Percentiles rank a stretch among this genome's conserved stretches.
Conservation (phyloP, 2,329 filamentous ascomycete genomes). For the Fusarium pilosicola region DNA sequence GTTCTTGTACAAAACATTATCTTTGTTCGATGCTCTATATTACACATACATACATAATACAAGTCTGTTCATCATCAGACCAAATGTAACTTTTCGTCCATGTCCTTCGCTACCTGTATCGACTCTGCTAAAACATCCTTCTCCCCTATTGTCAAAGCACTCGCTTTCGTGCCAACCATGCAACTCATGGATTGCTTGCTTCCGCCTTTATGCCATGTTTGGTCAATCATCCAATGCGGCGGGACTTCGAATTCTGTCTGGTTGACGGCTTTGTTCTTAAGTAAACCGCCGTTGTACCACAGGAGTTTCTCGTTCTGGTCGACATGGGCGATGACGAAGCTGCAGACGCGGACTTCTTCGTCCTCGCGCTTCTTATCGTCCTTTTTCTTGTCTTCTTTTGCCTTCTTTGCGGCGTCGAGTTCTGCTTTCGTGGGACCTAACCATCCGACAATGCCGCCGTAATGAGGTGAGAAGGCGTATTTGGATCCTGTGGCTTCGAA, state of each 20-base stretch:
- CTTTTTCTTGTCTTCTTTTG: not conserved
- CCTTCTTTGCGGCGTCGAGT: not conserved
- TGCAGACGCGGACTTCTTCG: slow-evolving; percentile 48
- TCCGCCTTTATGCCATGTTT: slow-evolving; percentile 49
- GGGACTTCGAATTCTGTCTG: slow-evolving; percentile 49
- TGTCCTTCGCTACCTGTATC: slow-evolving; percentile 21
- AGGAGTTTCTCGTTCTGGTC: slow-evolving; percentile 51
- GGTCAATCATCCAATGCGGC: slow-evolving; percentile 54
- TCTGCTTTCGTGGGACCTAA: not conserved
- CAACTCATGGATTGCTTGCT: slow-evolving; percentile 51
- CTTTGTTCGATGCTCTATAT: not conserved
- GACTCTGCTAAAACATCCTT: not conserved
- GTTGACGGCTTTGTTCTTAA: slow-evolving; percentile 52
- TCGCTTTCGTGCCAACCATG: slow-evolving; percentile 44
- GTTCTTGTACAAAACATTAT: not conserved
- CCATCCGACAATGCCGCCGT: slow-evolving; percentile 55
- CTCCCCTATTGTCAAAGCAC: slow-evolving; percentile 5
- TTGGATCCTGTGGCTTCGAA: slow-evolving; percentile 52
- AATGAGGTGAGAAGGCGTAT: slow-evolving; percentile 55
- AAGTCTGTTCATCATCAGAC: not conserved
- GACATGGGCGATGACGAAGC: slow-evolving; percentile 55
- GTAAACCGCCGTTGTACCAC: slow-evolving; percentile 56
- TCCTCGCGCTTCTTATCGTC: not conserved
- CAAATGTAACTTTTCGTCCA: slow-evolving; percentile 16
- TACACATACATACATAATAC: not conserved